Evolutionary conservation across 345 rosid species (phyloP).

Genomic region (Cochlearia excelsa): DNA sequence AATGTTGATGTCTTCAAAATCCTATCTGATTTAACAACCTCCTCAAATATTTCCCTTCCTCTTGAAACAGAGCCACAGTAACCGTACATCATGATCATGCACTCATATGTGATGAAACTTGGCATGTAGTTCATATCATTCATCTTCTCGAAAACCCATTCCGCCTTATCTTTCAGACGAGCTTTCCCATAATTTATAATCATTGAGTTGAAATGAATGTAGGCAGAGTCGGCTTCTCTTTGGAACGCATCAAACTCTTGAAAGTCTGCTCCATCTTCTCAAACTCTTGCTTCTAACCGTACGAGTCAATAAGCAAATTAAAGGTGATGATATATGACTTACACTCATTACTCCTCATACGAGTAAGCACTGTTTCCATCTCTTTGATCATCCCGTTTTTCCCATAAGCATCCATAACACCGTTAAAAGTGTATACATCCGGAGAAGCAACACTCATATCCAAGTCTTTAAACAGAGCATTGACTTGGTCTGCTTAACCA

Average conservation of each 20-base stretch:
- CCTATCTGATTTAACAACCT: slow-evolving; percentile 50
- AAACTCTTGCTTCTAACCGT: slow-evolving; percentile 81
- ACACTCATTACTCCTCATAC: slow-evolving; percentile 66
- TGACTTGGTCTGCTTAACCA: slow-evolving; percentile 61
- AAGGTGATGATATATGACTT: slow-evolving; percentile 83
- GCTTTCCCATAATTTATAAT: slow-evolving; percentile 86
- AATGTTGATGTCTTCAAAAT: slow-evolving; percentile 62
- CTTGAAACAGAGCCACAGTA: slow-evolving; percentile 62
- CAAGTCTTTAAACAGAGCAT: slow-evolving; percentile 72
- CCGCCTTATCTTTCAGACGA: slow-evolving; percentile 68
- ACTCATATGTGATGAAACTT: slow-evolving; percentile 71
- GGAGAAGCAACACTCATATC: slow-evolving; percentile 56
- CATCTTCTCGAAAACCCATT: slow-evolving; percentile 57
- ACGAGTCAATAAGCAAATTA: slow-evolving; percentile 73
- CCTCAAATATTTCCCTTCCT: slow-evolving; percentile 71
- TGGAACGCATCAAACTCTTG: slow-evolving; percentile 67
- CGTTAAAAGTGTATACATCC: slow-evolving; percentile 76
- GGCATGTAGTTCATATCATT: slow-evolving; percentile 64
- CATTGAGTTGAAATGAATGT: slow-evolving; percentile 72
- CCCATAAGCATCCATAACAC: slow-evolving; percentile 96
- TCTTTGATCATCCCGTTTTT: slow-evolving; percentile 86
- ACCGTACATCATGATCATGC: slow-evolving; percentile 79
- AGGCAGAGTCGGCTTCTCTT: slow-evolving; percentile 79
- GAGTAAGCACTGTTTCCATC: slow-evolving; percentile 81
- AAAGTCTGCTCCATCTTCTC: slow-evolving; percentile 95